Evolutionary conservation across 345 rosid species (phyloP).

Genomic region (Corymbia maculata): DNA sequence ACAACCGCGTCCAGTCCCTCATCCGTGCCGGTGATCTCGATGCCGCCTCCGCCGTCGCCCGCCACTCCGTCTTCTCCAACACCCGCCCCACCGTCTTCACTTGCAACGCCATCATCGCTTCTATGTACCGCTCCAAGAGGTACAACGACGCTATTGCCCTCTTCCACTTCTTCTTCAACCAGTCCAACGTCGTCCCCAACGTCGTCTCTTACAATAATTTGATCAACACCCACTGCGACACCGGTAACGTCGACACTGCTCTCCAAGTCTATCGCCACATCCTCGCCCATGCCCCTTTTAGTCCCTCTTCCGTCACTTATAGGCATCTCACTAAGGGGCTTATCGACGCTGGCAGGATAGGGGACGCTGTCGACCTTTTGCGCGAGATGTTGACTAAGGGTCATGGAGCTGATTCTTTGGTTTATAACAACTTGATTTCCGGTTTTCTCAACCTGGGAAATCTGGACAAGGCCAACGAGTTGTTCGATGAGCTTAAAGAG

Average conservation of each 20-base stretch:
- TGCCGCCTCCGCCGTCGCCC: constrained; percentile 77
- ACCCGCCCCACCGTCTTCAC: constrained; percentile 95
- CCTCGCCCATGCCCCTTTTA: constrained; percentile 63
- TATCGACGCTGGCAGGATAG: constrained; percentile 62
- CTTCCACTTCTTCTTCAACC: constrained; percentile 70
- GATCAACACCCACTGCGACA: constrained; percentile 83
- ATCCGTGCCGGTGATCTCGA: constrained; percentile 93
- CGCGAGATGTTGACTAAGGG: constrained; percentile 88
- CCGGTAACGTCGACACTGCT: constrained; percentile 67
- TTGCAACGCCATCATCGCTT: constrained; percentile 91
- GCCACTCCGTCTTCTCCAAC: constrained; percentile 57
- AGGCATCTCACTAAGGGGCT: constrained; percentile 93
- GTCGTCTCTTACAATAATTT: constrained; percentile 88
- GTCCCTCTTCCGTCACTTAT: constrained; percentile 77
- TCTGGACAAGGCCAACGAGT: constrained; percentile 74
- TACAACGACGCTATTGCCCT: constrained; percentile 69
- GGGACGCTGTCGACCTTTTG: constrained; percentile 70
- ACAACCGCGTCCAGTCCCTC: constrained; percentile 89
- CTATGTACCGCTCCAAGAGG: constrained; percentile 86
- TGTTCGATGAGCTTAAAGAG: constrained; percentile 76
- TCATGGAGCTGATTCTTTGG: constrained; percentile 90
- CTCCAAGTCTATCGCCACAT: constrained; percentile 60
- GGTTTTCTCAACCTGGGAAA: constrained; percentile 76
- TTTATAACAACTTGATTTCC: constrained; percentile 64
- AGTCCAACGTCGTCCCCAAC: constrained; percentile 75